These are phyloP conservation scores for Malbranchea zuffiana DNA, from an alignment of 2,329 filamentous ascomycete species.

Conservation along the genomic window DNA sequence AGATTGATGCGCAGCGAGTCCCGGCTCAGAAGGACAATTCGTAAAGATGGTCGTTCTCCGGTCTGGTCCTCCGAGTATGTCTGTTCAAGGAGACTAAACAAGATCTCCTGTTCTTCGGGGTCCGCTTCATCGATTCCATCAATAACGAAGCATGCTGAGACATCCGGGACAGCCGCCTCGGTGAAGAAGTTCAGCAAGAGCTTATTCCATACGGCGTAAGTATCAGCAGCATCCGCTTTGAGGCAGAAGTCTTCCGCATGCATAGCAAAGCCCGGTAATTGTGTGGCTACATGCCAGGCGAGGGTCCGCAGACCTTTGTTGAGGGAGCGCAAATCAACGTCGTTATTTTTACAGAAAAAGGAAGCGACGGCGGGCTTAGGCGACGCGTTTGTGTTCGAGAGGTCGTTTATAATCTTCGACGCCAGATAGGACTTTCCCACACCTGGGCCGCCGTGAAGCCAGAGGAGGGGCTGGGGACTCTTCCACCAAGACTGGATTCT, in stretches of 20 bases:
- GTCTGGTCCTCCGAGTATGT: neutral
- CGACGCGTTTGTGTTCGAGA: neutral
- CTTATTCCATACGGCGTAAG: neutral
- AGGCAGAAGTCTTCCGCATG: neutral
- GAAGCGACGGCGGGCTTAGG: neutral
- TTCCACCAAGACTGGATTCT: conserved; percentile 2
- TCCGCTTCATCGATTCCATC: conserved; percentile 2
- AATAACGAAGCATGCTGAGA: conserved; percentile 1
- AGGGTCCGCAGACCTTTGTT: neutral
- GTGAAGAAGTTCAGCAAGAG: neutral
- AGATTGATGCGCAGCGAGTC: conserved; percentile 1
- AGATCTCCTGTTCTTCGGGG: neutral
- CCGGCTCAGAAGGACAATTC: conserved; percentile 1
- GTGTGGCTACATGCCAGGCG: neutral
- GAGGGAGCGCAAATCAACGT: conserved; percentile 4
- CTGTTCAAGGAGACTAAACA: conserved; percentile 1
- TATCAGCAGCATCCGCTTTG: neutral
- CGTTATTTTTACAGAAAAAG: conserved; percentile 3
- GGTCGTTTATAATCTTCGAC: conserved; percentile 1
- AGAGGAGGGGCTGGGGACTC: conserved; percentile 1
- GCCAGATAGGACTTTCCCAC: conserved; percentile 4
- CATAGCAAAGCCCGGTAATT: neutral
- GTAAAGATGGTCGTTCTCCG: neutral
- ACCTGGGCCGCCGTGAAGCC: conserved; percentile 1
- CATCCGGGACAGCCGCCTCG: neutral